Conservation (phyloP, 2,329 filamentous ascomycete genomes). For the Penicillium sp. region DNA sequence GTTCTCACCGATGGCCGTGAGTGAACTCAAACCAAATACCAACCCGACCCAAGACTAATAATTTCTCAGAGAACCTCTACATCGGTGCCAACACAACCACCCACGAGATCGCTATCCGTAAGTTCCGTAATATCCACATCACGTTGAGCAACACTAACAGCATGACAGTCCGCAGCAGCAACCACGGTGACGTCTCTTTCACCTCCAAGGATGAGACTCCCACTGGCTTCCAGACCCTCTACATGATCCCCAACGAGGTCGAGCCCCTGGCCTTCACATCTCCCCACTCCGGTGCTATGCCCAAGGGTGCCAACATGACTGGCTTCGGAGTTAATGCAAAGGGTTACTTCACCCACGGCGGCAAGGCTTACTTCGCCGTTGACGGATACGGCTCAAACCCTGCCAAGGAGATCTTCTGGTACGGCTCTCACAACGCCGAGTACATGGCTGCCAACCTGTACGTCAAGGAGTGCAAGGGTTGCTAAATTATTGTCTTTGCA, state of each 20-base stretch:
- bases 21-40: background rate
- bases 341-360: conserved; percentile 29
- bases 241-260: conserved; percentile 25
- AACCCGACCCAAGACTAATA: background rate
- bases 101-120: conserved; percentile 30
- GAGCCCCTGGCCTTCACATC: conserved; percentile 23
- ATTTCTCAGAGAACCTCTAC: conserved; percentile 21
- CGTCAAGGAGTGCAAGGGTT: conserved; percentile 30
- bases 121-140: background rate
- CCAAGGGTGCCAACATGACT: conserved; percentile 22
- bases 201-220: conserved; percentile 22
- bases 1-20: conserved; percentile 28
- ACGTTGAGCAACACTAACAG: background rate
- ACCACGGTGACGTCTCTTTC: conserved; percentile 25
- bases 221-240: conserved; percentile 32
- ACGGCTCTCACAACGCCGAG: conserved; percentile 24
- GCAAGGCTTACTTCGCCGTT: conserved; percentile 27
- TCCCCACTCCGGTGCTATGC: conserved; percentile 30
- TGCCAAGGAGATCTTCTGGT: conserved; percentile 29
- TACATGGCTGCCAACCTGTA: conserved; percentile 21
- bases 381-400: conserved; percentile 23
- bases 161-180: conserved; percentile 18
- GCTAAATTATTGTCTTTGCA: conserved; percentile 1
- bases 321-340: conserved; percentile 28
- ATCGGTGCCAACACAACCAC: conserved; percentile 19